These are phyloP conservation scores for Scenedesmus sp. DNA, from an alignment of 163 green algal genomes.

Conservation along the genomic window DNA sequence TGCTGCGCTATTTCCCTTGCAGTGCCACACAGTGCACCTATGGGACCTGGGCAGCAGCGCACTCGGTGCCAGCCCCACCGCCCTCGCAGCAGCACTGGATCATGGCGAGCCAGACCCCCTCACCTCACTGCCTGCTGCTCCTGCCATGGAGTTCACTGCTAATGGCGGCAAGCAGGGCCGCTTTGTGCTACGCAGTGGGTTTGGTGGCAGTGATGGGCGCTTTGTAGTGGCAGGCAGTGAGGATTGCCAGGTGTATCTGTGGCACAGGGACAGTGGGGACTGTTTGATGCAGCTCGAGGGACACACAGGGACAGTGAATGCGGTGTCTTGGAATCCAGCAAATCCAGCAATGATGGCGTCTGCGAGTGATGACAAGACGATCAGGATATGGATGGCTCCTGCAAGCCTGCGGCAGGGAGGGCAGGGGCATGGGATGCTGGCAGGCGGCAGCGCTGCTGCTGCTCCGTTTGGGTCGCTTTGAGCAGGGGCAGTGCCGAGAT, in stretches of 20 bases:
- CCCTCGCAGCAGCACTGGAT: slow-evolving; percentile 48
- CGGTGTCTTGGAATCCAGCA: slow-evolving; percentile 90
- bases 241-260: slow-evolving; percentile 92
- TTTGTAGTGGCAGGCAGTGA: slow-evolving; percentile 94
- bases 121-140: slow-evolving; percentile 48
- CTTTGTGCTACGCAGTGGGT: slow-evolving; percentile 92
- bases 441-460: neutral
- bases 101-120: slow-evolving; percentile 43
- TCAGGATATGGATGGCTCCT: slow-evolving; percentile 47
- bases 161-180: slow-evolving; percentile 65
- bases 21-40: slow-evolving; percentile 74
- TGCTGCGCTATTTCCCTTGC: slow-evolving; percentile 7
- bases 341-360: slow-evolving; percentile 90
- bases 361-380: slow-evolving; percentile 86
- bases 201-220: slow-evolving; percentile 79
- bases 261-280: slow-evolving; percentile 84
- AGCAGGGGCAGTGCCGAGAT: neutral
- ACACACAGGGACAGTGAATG: slow-evolving; percentile 93
- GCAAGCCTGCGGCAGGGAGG: slow-evolving; percentile 1
- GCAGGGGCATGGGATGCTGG: neutral
- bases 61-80: neutral
- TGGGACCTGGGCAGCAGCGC: slow-evolving; percentile 67
- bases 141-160: slow-evolving; percentile 65
- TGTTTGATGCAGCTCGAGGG: slow-evolving; percentile 86
- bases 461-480: neutral